These are phyloP conservation scores for Lyophyllum shimeji DNA, from an alignment of 768 basidiomycete genomes.

Conservation along the genomic window DNA sequence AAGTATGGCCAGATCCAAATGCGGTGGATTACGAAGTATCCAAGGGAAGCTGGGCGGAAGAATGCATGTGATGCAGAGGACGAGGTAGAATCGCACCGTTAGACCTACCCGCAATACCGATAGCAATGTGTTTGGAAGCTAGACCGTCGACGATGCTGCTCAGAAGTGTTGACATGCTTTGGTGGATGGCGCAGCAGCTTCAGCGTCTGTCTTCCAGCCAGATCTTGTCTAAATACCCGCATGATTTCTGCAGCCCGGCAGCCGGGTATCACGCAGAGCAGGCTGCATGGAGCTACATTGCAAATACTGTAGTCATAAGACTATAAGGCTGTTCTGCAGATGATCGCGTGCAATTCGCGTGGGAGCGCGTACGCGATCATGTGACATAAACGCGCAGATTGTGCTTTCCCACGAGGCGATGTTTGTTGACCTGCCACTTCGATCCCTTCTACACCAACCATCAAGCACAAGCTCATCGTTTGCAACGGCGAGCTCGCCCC, in stretches of 20 bases:
- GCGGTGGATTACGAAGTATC: slow-evolving; percentile 20
- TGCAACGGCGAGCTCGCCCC: slow-evolving; percentile 13
- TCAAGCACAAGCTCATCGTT: slow-evolving; percentile 13
- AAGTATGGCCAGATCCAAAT: slow-evolving; percentile 31
- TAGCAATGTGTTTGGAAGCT: neutral
- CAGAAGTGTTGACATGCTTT: neutral
- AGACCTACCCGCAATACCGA: neutral
- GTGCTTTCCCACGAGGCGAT: slow-evolving; percentile 35
- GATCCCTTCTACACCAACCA: slow-evolving; percentile 17
- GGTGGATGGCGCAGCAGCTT: neutral
- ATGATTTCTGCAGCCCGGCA: slow-evolving; percentile 1
- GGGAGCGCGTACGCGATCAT: slow-evolving; percentile 32
- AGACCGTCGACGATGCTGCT: neutral
- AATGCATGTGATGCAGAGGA: neutral
- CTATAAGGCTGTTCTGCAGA: neutral
- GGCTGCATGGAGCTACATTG: no score
- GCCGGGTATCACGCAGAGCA: neutral
- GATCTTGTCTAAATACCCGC: no score
- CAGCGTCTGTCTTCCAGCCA: no score
- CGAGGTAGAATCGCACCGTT: no score
- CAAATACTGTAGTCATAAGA: no score
- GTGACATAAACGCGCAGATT: slow-evolving; percentile 35
- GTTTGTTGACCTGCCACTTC: slow-evolving; percentile 38
- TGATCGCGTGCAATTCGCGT: no score
- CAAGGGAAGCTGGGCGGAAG: slow-evolving; percentile 10